phyloP scores from a whole-genome alignment of 768 basidiomycete genomes.

The Podaxis sp. region DNA sequence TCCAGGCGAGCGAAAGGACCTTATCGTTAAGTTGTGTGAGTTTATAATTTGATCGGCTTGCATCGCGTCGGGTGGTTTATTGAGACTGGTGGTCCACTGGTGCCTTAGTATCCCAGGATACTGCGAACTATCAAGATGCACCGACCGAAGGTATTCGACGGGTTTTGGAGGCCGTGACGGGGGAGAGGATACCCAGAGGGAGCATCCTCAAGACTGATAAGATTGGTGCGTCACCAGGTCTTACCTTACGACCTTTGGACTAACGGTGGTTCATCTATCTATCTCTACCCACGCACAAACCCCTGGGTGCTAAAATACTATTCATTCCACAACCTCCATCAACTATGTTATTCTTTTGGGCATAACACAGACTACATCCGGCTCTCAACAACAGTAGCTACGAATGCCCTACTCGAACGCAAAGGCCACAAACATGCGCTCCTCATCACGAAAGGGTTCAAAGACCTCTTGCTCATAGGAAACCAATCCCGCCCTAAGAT shows the following conservation, averaged over 20 bases:
- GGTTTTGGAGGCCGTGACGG: constrained; percentile 76
- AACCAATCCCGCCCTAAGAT: constrained; percentile 95
- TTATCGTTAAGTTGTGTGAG: constrained; percentile 89
- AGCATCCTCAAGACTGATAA: constrained; percentile 70
- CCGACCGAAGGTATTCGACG: constrained; percentile 93
- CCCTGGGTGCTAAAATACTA: too few relatives aligned
- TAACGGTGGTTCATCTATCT: not conserved
- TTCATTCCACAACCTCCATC: too few relatives aligned
- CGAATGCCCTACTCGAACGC: constrained; percentile 92
- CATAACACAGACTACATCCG: constrained; percentile 75
- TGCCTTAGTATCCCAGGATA: constrained; percentile 80
- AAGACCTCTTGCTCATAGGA: constrained; percentile 88
- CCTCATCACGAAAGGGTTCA: constrained; percentile 89
- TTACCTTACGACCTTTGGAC: not conserved
- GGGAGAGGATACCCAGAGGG: constrained; percentile 66
- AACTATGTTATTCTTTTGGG: not conserved
- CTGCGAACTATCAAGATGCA: constrained; percentile 84
- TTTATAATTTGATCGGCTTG: constrained; percentile 13
- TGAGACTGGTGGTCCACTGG: constrained; percentile 2
- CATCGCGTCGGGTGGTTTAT: not conserved
- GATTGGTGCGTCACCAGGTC: constrained; percentile 55
- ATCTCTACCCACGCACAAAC: not conserved
- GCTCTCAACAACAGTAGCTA: constrained; percentile 92
- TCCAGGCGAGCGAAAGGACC: constrained; percentile 60
- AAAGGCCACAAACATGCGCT: constrained; percentile 92